Evolutionary conservation across 2,329 filamentous ascomycete species (phyloP), one percentile per base, ranked within the genome.

Genomic region (Reticulascus tulasneorum): DNA sequence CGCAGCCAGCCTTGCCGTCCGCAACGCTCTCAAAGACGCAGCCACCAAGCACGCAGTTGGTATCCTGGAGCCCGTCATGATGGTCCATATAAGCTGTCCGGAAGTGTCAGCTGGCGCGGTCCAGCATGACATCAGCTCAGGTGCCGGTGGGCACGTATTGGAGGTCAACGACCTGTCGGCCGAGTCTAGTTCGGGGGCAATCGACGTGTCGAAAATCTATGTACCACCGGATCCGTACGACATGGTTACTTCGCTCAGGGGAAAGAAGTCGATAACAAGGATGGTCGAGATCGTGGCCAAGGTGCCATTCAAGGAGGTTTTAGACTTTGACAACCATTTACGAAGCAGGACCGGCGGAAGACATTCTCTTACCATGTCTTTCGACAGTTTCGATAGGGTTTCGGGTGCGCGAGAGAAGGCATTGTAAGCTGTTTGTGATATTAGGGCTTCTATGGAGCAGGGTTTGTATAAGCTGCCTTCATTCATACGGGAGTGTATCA

Each of bases 291-390:
- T 98, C 48, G 81, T 84, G 9, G 93, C 90, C 16, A 80, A 86
- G 51, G 91, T 97, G 19, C 93, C 93, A 21, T 71, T 97, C 51
- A 94, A 93, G 63, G 91, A 97, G 62, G 96, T 97, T 87, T 82
- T 97, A 23, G 86, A 91, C 26, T 98, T 97, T 60, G 70, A 97
- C 49, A 87, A 88, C 57, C 86, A 94, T 55, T 63, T 98, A 46
- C 73, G 93, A 34, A 90, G 87, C 61, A 74, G 95, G 67, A 98
- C 91, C 4, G 86, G 84, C 4, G 93, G 93, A 0, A 73, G 93
- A 3, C 76, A 80, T 52, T 67, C 72, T 6, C 64, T 79, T 55
- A 75, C 72, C 2, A 74, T 79, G 73, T 64, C 71, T 5, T 70
- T 77, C 48, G 74, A 77, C 45, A 74, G 67, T 7, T 77, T 79